Evolutionary conservation across 306 rosid genomes (phyloP), one percentile per base, ranked within the genome.

Genomic region (Trichosanthes truncata): DNA sequence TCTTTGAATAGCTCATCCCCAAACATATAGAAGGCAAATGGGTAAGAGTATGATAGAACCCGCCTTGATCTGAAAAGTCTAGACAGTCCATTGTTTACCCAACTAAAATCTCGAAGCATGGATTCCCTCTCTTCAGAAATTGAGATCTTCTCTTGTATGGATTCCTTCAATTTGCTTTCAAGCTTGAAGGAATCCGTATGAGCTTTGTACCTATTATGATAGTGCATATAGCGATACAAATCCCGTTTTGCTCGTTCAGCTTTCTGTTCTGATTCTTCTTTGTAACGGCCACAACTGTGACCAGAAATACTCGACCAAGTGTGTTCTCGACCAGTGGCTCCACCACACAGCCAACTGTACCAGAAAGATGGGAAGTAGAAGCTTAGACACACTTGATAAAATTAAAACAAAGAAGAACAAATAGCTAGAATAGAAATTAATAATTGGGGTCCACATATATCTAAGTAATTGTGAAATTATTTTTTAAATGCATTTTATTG

Each of bases 331-430:
- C 98, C 98, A 51, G 99, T 96, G 51, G 98, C 97, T 84, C 90
- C 98, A 77, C 96, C 99, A 83, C 99, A 96, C 41, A 91, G 83
- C 99, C 99, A 96, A 87, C 99, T 96, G 97, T 86, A 86, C 15
- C 84, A 79, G 84, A 59, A 80, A n/a, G 71, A 82, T 46, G 40
- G 59, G 48, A 63, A 36, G 65, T 51, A 77, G 11, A 69, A 48
- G 31, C 78, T 74, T 49, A 48, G 41, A 25, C 60, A 48, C 78
- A 49, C 48, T 25, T 15, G 33, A 74, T 9, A 57, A 38, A 73
- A 59, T 9, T 40, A 35, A 40, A 60, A 77, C 26, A 56, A 25
- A 25, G 25, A n/a, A n/a, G n/a, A n/a, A n/a, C 26, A 38, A 23
- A 51, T 60, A 21, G 25, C 35, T 43, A 23, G 31, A n/a, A 40